Percentiles rank a stretch among this genome's conserved stretches.
phyloP scores from a whole-genome alignment of 306 rosid species.

The Citrullus colocynthis region DNA sequence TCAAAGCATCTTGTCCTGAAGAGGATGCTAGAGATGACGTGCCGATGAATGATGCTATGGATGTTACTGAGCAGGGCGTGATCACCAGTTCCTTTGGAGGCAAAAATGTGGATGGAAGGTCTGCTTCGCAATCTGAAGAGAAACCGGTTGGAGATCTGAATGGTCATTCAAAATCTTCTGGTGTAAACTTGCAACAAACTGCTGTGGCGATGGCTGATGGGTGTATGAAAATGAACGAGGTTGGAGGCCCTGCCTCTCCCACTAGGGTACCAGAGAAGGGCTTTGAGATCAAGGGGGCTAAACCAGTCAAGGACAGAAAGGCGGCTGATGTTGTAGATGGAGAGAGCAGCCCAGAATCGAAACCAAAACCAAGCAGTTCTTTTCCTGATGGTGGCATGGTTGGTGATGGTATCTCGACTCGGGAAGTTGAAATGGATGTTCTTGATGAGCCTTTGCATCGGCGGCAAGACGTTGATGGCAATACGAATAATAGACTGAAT shows the following conservation, averaged over 20 bases:
- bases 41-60: slow-evolving; percentile 17
- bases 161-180: slow-evolving; percentile 13
- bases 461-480: slow-evolving; percentile 20
- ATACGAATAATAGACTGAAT: slow-evolving; percentile 9
- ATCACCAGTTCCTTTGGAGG: slow-evolving; percentile 10
- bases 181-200: slow-evolving; percentile 16
- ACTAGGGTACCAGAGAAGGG: slow-evolving; percentile 17
- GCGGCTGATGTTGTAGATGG: slow-evolving; percentile 14
- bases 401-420: slow-evolving; percentile 14
- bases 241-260: slow-evolving; percentile 16
- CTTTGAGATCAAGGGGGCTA: slow-evolving; percentile 18
- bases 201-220: slow-evolving; percentile 16
- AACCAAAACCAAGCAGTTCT: slow-evolving; percentile 10
- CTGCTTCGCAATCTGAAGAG: slow-evolving; percentile 18
- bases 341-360: slow-evolving; percentile 20
- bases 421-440: slow-evolving; percentile 18
- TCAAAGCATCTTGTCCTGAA: slow-evolving; percentile 29
- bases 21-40: slow-evolving; percentile 17
- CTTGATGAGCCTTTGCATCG: slow-evolving; percentile 14
- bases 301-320: slow-evolving; percentile 18
- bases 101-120: slow-evolving; percentile 20
- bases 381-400: slow-evolving; percentile 13
- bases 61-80: slow-evolving; percentile 17
- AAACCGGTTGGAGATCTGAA: slow-evolving; percentile 16
- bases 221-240: slow-evolving; percentile 23